Percentiles rank a stretch among this genome's conserved stretches.
These are phyloP conservation scores for Diddensiella santjacobensis DNA, from an alignment of 805 yeast species.

Conservation along the genomic window DNA sequence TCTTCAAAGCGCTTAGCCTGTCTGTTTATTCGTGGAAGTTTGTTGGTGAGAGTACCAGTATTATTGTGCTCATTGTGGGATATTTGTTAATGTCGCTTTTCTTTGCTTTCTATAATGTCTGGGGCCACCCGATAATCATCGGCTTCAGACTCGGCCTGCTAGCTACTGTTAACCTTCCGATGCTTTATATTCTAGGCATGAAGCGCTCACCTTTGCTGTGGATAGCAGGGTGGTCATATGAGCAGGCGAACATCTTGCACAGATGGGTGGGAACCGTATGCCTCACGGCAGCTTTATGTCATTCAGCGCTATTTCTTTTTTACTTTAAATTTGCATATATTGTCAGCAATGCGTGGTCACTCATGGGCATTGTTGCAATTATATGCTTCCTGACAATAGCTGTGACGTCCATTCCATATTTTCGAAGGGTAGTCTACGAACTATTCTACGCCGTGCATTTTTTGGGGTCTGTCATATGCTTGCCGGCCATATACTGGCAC, in stretches of 20 bases:
- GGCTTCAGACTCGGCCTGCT: slow-evolving; percentile 25
- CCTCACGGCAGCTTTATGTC: slow-evolving; percentile 16
- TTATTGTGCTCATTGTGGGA: slow-evolving; percentile 8
- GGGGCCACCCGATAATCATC: slow-evolving; percentile 12
- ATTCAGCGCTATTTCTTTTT: slow-evolving; percentile 17
- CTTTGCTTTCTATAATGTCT: slow-evolving; percentile 11
- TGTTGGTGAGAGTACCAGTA: slow-evolving; percentile 13
- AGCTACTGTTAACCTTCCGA: slow-evolving; percentile 20
- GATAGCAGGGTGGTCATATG: slow-evolving; percentile 43
- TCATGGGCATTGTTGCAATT: slow-evolving; percentile 24
- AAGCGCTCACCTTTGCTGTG: slow-evolving; percentile 24
- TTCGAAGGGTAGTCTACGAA: slow-evolving; percentile 20
- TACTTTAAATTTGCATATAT: slow-evolving; percentile 21
- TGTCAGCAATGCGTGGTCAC: slow-evolving; percentile 20
- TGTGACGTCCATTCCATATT: slow-evolving; percentile 14
- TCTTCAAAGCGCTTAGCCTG: background rate
- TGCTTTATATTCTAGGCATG: slow-evolving; percentile 26
- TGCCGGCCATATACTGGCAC: slow-evolving; percentile 24
- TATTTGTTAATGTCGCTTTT: slow-evolving; percentile 12
- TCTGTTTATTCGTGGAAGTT: background rate
- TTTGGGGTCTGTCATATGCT: slow-evolving; percentile 16
- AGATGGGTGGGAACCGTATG: slow-evolving; percentile 36
- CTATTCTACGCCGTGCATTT: slow-evolving; percentile 23
- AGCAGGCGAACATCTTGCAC: slow-evolving; percentile 42
- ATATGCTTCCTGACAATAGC: slow-evolving; percentile 21